Evolutionary conservation across 2,329 filamentous ascomycete genomes (phyloP).

Genomic region (Ceratocystis albifundus): DNA sequence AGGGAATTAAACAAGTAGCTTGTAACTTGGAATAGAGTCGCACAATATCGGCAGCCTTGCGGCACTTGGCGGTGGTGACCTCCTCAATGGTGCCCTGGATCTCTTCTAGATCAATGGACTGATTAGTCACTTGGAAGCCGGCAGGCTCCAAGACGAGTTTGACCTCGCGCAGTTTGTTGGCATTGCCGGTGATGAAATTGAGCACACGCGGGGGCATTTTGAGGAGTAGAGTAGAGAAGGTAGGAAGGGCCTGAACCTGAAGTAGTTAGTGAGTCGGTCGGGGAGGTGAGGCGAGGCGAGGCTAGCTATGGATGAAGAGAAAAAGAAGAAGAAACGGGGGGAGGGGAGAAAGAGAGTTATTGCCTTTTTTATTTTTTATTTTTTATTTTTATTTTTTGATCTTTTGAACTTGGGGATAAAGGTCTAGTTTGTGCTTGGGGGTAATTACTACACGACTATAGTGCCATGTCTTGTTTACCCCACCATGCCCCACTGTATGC

Average conservation of each 20-base stretch:
- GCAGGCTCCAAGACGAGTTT: constrained; percentile 68
- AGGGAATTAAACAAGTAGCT: too few species aligned
- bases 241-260: too few species aligned
- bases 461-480: not conserved
- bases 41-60: constrained; percentile 66
- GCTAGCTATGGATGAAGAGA: not conserved
- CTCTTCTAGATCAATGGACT: constrained; percentile 70
- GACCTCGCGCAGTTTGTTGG: constrained; percentile 85
- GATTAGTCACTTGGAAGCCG: constrained; percentile 57
- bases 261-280: too few species aligned
- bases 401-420: not conserved
- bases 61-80: constrained; percentile 79
- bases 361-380: not conserved
- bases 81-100: constrained; percentile 89
- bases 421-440: not conserved
- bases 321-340: not conserved
- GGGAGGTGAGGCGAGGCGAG: too few species aligned
- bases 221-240: not conserved
- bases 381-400: too few species aligned
- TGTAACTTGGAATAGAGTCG: constrained; percentile 24
- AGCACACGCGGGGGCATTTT: constrained; percentile 40
- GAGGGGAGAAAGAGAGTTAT: not conserved
- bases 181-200: constrained; percentile 95
- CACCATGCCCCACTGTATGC: not conserved
- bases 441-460: too few species aligned